phyloP scores from a whole-genome alignment of 805 yeast genomes.

The Barnettozyma vustinii region DNA sequence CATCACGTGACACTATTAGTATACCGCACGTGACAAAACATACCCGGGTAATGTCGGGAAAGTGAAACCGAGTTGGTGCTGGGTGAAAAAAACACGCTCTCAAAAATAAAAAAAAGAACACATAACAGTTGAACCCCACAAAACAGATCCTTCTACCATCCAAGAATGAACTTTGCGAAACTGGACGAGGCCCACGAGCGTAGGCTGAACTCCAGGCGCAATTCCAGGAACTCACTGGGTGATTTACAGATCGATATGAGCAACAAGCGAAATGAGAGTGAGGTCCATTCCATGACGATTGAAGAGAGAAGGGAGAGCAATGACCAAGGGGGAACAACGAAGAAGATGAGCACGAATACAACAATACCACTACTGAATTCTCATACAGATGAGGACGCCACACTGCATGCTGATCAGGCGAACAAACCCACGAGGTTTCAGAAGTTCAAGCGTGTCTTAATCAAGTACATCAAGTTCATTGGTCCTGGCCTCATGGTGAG shows the following conservation, averaged over 20 bases:
- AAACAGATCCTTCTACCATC: neutral
- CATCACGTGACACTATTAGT: neutral
- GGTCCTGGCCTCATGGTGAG: constrained; percentile 96
- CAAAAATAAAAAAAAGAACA: neutral
- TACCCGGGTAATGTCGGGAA: neutral
- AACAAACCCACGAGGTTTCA: constrained; percentile 8
- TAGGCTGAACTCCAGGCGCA: neutral
- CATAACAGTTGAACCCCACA: neutral
- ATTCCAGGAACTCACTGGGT: neutral
- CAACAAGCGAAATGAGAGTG: neutral
- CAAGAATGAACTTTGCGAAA: constrained; percentile 20
- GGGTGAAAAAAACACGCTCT: neutral
- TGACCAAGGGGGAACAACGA: neutral
- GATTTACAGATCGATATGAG: neutral
- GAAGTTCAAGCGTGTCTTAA: constrained; percentile 1
- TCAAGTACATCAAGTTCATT: constrained; percentile 51
- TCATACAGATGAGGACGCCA: neutral
- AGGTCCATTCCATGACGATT: neutral
- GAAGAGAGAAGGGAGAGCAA: neutral
- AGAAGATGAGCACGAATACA: neutral
- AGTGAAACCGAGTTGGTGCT: neutral
- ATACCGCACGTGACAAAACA: neutral
- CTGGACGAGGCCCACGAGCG: constrained; percentile 12
- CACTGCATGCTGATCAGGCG: neutral
- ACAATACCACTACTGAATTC: neutral